Conservation (phyloP, 2,329 filamentous ascomycete genomes). For the Venturia aucupariae region DNA sequence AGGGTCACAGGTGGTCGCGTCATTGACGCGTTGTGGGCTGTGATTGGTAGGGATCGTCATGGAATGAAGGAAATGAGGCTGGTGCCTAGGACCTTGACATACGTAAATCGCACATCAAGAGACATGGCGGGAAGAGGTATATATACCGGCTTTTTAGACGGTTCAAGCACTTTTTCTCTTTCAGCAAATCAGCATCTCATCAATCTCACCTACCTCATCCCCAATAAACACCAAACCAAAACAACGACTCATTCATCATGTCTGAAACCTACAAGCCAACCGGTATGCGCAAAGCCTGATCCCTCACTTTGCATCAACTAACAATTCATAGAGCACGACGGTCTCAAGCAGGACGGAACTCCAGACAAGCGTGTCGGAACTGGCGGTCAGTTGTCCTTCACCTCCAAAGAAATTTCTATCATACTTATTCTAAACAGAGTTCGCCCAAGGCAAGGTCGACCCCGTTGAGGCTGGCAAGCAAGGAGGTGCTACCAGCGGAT, state of each 20-base stretch:
- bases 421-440: conserved; percentile 20
- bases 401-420: not conserved
- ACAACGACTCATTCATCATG: conserved; percentile 19
- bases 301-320: not conserved
- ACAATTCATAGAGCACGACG: conserved; percentile 28
- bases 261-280: conserved; percentile 29
- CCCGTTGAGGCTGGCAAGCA: conserved; percentile 32
- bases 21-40: not conserved
- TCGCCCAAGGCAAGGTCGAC: conserved; percentile 34
- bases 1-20: conserved; percentile 2
- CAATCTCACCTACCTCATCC: not conserved
- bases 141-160: not conserved
- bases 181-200: conserved; percentile 2
- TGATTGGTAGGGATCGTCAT: not conserved
- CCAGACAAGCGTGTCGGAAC: conserved; percentile 34
- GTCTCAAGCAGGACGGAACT: conserved; percentile 34
- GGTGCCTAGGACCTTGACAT: not conserved
- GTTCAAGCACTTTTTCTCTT: not conserved
- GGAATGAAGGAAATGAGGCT: not conserved
- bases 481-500: conserved; percentile 25
- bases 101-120: not conserved
- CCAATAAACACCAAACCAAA: conserved; percentile 10
- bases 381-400: conserved; percentile 20
- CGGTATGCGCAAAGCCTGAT: conserved; percentile 17
- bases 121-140: not conserved